Evolutionary conservation across 2,329 filamentous ascomycete genomes (phyloP).

Genomic region (Leptographium galeiforme): DNA sequence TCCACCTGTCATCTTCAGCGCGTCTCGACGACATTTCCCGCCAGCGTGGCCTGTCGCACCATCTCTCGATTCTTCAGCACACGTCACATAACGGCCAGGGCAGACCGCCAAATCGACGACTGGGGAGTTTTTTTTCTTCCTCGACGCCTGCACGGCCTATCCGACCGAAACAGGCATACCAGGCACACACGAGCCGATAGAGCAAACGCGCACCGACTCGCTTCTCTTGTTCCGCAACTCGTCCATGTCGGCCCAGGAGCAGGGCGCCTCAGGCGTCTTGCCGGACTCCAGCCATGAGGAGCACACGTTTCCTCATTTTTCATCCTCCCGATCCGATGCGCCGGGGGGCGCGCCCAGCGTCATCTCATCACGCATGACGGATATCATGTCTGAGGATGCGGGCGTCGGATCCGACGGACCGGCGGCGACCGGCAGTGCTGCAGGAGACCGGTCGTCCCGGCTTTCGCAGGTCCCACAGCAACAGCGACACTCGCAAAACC

Average conservation of each 20-base stretch:
- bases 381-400: constrained; percentile 45
- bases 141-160: too few relatives aligned
- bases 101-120: not conserved
- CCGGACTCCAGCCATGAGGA: constrained; percentile 18
- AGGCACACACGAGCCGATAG: not conserved
- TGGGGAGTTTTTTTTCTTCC: too few relatives aligned
- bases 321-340: constrained; percentile 28
- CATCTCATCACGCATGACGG: constrained; percentile 61
- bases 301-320: constrained; percentile 27
- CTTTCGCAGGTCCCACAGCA: constrained; percentile 21
- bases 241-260: constrained; percentile 17
- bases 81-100: not conserved
- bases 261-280: constrained; percentile 21
- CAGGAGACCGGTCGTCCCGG: constrained; percentile 32
- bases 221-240: not conserved
- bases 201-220: not conserved
- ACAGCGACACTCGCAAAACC: constrained; percentile 24
- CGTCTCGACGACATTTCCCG: not conserved
- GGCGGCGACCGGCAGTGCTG: constrained; percentile 24
- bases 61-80: not conserved
- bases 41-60: not conserved
- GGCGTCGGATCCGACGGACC: constrained; percentile 23
- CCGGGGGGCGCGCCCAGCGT: constrained; percentile 38
- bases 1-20: not conserved
- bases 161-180: not conserved